Percentiles rank a stretch among this genome's conserved stretches.
These are phyloP conservation scores for Ophiostoma himal-ulmi DNA, from an alignment of 2,329 filamentous ascomycete genomes.

Conservation along the genomic window DNA sequence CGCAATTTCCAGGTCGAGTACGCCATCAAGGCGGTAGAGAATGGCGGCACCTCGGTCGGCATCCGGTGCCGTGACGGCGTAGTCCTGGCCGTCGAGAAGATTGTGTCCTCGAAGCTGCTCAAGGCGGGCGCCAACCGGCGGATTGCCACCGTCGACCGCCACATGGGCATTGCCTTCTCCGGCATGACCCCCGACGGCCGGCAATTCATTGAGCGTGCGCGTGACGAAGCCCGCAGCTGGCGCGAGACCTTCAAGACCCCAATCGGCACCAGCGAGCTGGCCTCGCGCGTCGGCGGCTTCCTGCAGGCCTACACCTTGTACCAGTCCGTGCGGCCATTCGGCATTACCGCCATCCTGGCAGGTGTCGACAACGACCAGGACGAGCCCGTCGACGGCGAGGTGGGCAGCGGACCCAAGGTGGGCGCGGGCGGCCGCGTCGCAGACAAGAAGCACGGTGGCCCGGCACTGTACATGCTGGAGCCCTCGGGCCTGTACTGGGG, in stretches of 20 bases:
- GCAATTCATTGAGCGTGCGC: constrained; percentile 89
- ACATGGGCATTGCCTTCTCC: constrained; percentile 88
- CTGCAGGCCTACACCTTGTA: constrained; percentile 97
- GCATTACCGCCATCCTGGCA: constrained; percentile 88
- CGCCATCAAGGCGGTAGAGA: constrained; percentile 96
- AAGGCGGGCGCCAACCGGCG: constrained; percentile 95
- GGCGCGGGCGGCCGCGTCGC: constrained; percentile 78
- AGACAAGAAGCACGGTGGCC: constrained; percentile 74
- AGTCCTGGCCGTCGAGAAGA: constrained; percentile 93
- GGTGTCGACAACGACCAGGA: constrained; percentile 90
- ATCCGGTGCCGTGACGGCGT: constrained; percentile 97
- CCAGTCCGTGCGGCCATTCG: constrained; percentile 92
- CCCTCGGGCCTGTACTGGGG: constrained; percentile 97
- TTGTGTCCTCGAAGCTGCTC: constrained; percentile 88
- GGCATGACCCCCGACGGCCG: constrained; percentile 91
- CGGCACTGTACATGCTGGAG: constrained; percentile 97
- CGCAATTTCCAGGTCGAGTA: constrained; percentile 99
- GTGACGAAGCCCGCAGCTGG: constrained; percentile 90
- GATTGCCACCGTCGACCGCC: constrained; percentile 89
- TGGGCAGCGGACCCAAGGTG: constrained; percentile 69
- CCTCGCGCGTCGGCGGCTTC: constrained; percentile 89
- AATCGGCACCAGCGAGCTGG: constrained; percentile 81
- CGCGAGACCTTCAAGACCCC: constrained; percentile 90
- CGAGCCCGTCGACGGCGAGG: constrained; percentile 80
- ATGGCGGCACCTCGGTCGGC: constrained; percentile 90